These are phyloP conservation scores for Berberis vulgaris DNA, from an alignment of 164 flowering plant genomes.

Conservation along the genomic window DNA sequence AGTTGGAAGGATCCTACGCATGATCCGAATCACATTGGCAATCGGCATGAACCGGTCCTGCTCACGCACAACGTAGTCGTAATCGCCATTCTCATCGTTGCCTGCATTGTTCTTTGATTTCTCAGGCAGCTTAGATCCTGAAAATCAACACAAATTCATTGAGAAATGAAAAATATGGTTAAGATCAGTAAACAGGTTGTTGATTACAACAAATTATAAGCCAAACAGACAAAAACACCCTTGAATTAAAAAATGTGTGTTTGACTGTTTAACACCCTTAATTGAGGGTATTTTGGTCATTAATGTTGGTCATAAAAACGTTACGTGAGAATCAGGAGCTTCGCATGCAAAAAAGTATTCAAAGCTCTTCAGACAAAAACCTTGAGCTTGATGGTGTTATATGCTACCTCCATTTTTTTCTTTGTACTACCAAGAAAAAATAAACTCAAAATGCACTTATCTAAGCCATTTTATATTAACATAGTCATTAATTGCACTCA, in stretches of 20 bases:
- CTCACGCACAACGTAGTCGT: slow-evolving; percentile 50
- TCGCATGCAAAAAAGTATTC: no score
- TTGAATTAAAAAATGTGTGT: neutral
- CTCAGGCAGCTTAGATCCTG: neutral
- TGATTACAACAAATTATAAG: no score
- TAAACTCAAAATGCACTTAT: neutral
- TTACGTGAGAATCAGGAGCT: neutral
- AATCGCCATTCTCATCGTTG: neutral
- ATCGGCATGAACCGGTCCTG: slow-evolving; percentile 89
- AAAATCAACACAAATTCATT: neutral
- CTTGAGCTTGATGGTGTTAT: neutral
- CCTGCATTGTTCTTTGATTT: neutral
- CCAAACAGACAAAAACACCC: neutral
- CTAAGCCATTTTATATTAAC: no score
- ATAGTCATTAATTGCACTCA: no score
- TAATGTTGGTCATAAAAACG: neutral
- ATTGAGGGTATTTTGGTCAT: no score
- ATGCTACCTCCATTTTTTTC: neutral
- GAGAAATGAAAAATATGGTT: no score
- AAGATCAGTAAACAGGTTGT: no score
- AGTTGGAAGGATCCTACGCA: slow-evolving; percentile 67
- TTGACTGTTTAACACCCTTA: neutral
- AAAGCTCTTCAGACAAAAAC: neutral
- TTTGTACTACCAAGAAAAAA: neutral
- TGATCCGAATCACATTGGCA: slow-evolving; percentile 77